Evolutionary conservation across 2,329 filamentous ascomycete species (phyloP).

Genomic region (Fusarium incarnatum): DNA sequence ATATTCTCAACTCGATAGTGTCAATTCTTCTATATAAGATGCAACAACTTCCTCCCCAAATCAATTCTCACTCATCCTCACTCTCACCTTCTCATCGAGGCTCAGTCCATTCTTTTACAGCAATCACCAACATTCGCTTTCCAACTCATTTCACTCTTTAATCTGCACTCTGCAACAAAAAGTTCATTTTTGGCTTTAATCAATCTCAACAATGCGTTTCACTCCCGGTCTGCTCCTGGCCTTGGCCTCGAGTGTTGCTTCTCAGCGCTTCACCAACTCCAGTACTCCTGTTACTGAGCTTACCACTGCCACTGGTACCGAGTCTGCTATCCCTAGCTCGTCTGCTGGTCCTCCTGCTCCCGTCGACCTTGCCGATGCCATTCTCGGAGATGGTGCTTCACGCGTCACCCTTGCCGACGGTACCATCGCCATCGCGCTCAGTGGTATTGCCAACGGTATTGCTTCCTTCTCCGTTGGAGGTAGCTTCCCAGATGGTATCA

Average conservation of each 20-base stretch:
- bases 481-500: too few relatives aligned
- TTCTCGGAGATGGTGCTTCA: too few relatives aligned
- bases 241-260: slow-evolving; percentile 25
- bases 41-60: slow-evolving; percentile 5
- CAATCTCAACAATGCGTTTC: slow-evolving; percentile 25
- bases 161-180: not conserved
- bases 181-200: too few relatives aligned
- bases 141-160: slow-evolving; percentile 11
- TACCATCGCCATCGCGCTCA: too few relatives aligned
- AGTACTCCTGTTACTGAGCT: slow-evolving; percentile 5
- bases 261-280: slow-evolving; percentile 37
- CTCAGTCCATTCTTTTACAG: slow-evolving; percentile 35
- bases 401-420: too few relatives aligned
- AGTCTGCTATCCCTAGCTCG: too few relatives aligned
- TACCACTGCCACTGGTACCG: too few relatives aligned
- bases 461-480: too few relatives aligned
- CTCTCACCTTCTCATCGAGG: slow-evolving; percentile 33
- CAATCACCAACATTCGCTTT: slow-evolving; percentile 2
- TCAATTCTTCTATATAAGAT: slow-evolving; percentile 23
- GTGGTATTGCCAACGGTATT: too few relatives aligned
- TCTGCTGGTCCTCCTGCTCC: too few relatives aligned
- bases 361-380: too few relatives aligned
- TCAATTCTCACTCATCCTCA: slow-evolving; percentile 34
- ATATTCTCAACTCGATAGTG: not conserved
- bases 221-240: slow-evolving; percentile 20